Percentiles rank a stretch among this genome's conserved stretches.
Conservation (phyloP, 2,329 filamentous ascomycete species). For the Helminthosporium solani region DNA sequence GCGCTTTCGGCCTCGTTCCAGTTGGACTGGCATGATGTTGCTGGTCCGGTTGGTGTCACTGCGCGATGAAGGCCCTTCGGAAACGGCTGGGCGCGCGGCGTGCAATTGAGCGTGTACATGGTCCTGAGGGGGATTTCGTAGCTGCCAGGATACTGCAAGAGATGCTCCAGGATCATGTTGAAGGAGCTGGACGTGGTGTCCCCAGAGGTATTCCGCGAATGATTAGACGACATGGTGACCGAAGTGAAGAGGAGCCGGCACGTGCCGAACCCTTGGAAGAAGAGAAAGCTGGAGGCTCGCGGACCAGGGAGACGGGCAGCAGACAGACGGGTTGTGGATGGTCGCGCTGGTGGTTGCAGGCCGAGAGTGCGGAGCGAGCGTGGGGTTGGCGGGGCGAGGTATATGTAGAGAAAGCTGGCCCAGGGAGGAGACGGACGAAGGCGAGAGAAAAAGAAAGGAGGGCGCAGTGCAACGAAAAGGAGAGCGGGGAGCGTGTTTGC, state of each 20-base stretch:
- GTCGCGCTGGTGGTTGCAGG: background rate
- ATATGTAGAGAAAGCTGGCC: background rate
- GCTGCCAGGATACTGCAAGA: conserved; percentile 60
- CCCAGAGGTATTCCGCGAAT: conserved; percentile 42
- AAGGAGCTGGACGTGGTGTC: conserved; percentile 35
- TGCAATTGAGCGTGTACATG: conserved; percentile 67
- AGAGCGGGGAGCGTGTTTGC: background rate
- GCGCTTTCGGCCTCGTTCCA: conserved; percentile 38
- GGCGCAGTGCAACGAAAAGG: background rate
- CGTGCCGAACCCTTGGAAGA: conserved; percentile 5
- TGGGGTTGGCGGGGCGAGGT: conserved; percentile 5
- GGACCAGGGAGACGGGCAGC: background rate
- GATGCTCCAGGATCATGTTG: conserved; percentile 43
- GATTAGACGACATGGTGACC: conserved; percentile 32
- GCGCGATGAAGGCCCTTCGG: conserved; percentile 30
- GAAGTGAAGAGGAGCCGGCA: background rate
- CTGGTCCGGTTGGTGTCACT: conserved; percentile 40
- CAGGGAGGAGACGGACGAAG: background rate
- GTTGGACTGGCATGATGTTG: conserved; percentile 29
- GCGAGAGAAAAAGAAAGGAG: conserved; percentile 6
- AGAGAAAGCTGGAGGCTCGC: background rate
- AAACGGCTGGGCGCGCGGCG: conserved; percentile 49
- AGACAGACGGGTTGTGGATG: background rate
- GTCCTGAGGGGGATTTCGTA: conserved; percentile 68
- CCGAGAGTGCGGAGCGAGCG: conserved; percentile 3